A percentile compares a stretch with the other conserved stretches of the same genome.
phyloP scores from a whole-genome alignment of 345 rosid genomes.

The Euclidium syriacum region DNA sequence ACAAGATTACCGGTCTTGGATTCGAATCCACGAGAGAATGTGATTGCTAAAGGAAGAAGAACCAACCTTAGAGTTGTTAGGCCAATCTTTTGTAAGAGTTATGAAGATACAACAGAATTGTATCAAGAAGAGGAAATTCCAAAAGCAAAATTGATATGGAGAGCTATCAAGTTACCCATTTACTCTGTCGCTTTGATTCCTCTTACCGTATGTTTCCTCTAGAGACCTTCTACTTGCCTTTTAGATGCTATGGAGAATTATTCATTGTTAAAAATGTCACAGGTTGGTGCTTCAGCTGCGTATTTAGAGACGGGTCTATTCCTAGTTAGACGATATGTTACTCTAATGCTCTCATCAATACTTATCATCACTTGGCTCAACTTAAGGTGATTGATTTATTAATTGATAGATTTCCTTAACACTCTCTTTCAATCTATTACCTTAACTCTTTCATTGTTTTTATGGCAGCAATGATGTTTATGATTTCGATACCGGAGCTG shows the following conservation, averaged over 20 bases:
- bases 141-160: conserved; percentile 67
- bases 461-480: conserved; percentile 87
- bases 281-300: conserved; percentile 87
- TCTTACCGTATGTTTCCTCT: conserved; percentile 54
- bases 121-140: conserved; percentile 42
- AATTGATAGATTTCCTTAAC: background rate
- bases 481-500: conserved; percentile 95
- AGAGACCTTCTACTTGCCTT: background rate
- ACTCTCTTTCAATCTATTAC: conserved; percentile 2
- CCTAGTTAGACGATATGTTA: conserved; percentile 42
- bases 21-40: background rate
- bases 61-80: conserved; percentile 5
- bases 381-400: conserved; percentile 52
- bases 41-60: conserved; percentile 2
- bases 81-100: conserved; percentile 18
- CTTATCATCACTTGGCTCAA: conserved; percentile 83
- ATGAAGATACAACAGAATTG: background rate
- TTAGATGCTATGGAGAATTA: background rate
- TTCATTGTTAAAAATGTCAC: conserved; percentile 1
- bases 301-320: conserved; percentile 69
- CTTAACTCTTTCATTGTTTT: conserved; percentile 14
- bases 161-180: conserved; percentile 80
- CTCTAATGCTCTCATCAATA: conserved; percentile 67
- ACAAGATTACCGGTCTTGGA: conserved; percentile 10
- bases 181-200: conserved; percentile 87